Conservation (phyloP, 1,139 yeast species). For the Zygosaccharomyces sapae region DNA sequence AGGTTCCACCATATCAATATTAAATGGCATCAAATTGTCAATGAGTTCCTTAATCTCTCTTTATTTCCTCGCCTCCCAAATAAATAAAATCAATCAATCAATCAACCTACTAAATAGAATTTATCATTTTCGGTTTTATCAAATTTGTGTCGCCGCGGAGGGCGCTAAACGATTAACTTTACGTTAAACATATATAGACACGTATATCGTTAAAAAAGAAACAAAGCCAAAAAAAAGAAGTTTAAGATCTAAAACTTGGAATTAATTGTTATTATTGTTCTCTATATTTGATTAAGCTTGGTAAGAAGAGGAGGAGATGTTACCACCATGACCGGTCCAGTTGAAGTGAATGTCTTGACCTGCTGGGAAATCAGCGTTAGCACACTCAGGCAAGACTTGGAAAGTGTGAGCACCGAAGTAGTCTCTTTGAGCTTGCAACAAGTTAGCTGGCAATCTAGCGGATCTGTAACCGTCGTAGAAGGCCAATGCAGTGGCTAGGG, state of each 20-base stretch:
- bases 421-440: constrained; percentile 99
- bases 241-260: no score
- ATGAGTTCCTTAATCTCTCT: no score
- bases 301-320: constrained; percentile 91
- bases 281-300: constrained; percentile 56
- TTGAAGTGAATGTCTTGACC: constrained; percentile 87
- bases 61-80: no score
- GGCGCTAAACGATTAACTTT: not conserved
- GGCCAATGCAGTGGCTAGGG: constrained; percentile 92
- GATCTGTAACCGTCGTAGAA: constrained; percentile 99
- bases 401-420: constrained; percentile 99
- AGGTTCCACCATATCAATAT: constrained; percentile 8
- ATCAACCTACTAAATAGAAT: no score
- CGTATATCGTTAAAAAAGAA: not conserved
- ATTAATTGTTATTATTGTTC: not conserved
- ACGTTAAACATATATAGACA: not conserved
- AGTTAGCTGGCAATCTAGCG: constrained; percentile 91
- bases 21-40: not conserved
- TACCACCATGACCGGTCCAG: constrained; percentile 99
- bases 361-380: constrained; percentile 68
- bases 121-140: no score
- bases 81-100: no score
- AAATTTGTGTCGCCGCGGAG: no score
- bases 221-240: no score
- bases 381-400: constrained; percentile 86